phyloP scores from a whole-genome alignment of 2,329 filamentous ascomycete species.

The Pseudogymnoascus sp. region DNA sequence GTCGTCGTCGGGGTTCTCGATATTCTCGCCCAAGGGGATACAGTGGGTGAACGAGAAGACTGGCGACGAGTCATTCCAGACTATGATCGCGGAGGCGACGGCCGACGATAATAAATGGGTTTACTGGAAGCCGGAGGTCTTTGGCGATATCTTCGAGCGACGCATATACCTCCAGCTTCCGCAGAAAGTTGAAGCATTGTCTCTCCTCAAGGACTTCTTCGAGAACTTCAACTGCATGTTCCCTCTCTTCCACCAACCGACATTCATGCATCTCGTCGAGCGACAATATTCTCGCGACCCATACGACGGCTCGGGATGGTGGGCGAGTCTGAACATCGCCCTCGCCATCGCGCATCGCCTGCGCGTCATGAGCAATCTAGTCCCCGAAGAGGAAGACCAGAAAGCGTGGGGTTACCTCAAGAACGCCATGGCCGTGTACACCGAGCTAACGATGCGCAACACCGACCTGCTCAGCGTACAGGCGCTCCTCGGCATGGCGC shows the following conservation, averaged over 20 bases:
- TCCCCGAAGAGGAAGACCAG: slow-evolving; percentile 82
- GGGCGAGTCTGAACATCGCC: slow-evolving; percentile 91
- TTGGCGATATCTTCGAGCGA: slow-evolving; percentile 81
- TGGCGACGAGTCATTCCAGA: slow-evolving; percentile 87
- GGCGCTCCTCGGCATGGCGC: slow-evolving; percentile 81
- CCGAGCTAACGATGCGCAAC: slow-evolving; percentile 90
- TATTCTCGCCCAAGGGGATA: slow-evolving; percentile 96
- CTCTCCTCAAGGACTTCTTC: slow-evolving; percentile 86
- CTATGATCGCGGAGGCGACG: slow-evolving; percentile 87
- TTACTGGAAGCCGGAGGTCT: slow-evolving; percentile 97
- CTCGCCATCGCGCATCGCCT: slow-evolving; percentile 89
- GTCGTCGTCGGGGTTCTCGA: slow-evolving; percentile 95
- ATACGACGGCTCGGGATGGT: slow-evolving; percentile 94
- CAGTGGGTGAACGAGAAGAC: slow-evolving; percentile 98
- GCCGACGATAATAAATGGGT: slow-evolving; percentile 93
- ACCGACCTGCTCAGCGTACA: slow-evolving; percentile 93
- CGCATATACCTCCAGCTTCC: slow-evolving; percentile 71
- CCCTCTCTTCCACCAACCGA: slow-evolving; percentile 92
- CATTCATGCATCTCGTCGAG: slow-evolving; percentile 95
- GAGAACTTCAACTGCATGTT: slow-evolving; percentile 99
- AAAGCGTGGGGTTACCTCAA: slow-evolving; percentile 95
- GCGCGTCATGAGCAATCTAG: slow-evolving; percentile 89
- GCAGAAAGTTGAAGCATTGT: slow-evolving; percentile 77
- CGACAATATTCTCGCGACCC: slow-evolving; percentile 87
- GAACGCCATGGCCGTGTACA: slow-evolving; percentile 88